phyloP scores from a whole-genome alignment of 352 stramenopile genomes.

The Globisporangium sylvaticum region DNA sequence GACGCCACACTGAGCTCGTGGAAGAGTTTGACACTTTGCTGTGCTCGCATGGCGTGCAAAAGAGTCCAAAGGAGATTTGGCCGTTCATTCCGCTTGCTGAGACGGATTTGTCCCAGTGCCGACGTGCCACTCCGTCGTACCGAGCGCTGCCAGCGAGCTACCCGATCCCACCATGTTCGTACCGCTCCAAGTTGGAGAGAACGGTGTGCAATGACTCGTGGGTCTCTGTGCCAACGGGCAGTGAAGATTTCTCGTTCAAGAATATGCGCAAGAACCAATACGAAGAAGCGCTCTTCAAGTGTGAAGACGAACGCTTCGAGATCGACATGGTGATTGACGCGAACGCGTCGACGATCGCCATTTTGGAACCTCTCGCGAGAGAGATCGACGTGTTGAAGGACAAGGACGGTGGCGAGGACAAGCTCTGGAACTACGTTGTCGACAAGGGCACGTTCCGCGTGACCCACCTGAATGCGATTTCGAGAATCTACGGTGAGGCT shows the following conservation, averaged over 20 bases:
- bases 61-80: conserved; percentile 87
- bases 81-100: conserved; percentile 89
- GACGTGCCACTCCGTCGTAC: conserved; percentile 95
- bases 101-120: conserved; percentile 89
- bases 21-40: conserved; percentile 78
- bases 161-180: conserved; percentile 95
- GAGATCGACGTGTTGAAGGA: conserved; percentile 90
- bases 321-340: conserved; percentile 96
- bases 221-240: conserved; percentile 97
- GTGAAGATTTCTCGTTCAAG: conserved; percentile 98
- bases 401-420: conserved; percentile 57
- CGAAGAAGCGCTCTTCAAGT: conserved; percentile 98
- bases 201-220: conserved; percentile 95
- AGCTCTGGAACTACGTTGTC: conserved; percentile 88
- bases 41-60: conserved; percentile 71
- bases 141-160: conserved; percentile 96
- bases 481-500: conserved; percentile 96
- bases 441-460: conserved; percentile 94
- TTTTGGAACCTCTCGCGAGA: conserved; percentile 93
- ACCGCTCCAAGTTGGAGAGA: conserved; percentile 89
- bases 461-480: conserved; percentile 97
- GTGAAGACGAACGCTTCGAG: conserved; percentile 97
- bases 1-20: conserved; percentile 77
- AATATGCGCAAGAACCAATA: conserved; percentile 99
- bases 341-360: conserved; percentile 93